Conservation (phyloP, 2,329 filamentous ascomycete genomes). For the Purpureocillium takamizusanense region DNA sequence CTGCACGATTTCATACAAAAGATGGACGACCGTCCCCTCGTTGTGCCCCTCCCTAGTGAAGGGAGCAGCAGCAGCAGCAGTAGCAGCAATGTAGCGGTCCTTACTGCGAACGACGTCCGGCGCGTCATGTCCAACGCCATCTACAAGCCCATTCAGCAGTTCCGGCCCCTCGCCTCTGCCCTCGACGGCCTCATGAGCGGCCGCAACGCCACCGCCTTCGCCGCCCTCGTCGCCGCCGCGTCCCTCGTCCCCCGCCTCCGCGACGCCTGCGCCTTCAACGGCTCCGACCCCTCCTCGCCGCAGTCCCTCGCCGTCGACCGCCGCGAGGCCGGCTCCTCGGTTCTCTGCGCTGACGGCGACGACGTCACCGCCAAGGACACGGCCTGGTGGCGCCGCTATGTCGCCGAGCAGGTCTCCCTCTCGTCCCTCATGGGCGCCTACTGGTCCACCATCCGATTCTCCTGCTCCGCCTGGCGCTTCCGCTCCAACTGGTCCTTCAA, state of each 20-base stretch:
- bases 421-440: constrained; percentile 20
- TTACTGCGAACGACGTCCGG: constrained; percentile 23
- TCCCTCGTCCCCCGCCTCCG: constrained; percentile 11
- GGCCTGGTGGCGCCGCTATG: constrained; percentile 19
- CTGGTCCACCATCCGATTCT: constrained; percentile 27
- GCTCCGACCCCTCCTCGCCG: constrained; percentile 13
- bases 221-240: neutral
- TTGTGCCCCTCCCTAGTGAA: too few relatives aligned
- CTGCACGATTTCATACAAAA: constrained; percentile 19
- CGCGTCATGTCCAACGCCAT: constrained; percentile 15
- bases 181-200: constrained; percentile 12
- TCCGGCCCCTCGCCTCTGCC: constrained; percentile 6
- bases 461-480: constrained; percentile 28
- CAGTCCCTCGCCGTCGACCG: rapidly evolving
- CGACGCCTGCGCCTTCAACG: constrained; percentile 11
- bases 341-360: constrained; percentile 27
- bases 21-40: constrained; percentile 18
- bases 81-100: constrained; percentile 12
- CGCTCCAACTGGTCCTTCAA: constrained; percentile 30
- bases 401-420: constrained; percentile 14
- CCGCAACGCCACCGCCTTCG: constrained; percentile 5
- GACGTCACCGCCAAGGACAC: constrained; percentile 10
- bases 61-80: constrained; percentile 9
- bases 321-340: constrained; percentile 3
- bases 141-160: constrained; percentile 17